phyloP scores from a whole-genome alignment of 306 rosid genomes.

The Glycine soja region DNA sequence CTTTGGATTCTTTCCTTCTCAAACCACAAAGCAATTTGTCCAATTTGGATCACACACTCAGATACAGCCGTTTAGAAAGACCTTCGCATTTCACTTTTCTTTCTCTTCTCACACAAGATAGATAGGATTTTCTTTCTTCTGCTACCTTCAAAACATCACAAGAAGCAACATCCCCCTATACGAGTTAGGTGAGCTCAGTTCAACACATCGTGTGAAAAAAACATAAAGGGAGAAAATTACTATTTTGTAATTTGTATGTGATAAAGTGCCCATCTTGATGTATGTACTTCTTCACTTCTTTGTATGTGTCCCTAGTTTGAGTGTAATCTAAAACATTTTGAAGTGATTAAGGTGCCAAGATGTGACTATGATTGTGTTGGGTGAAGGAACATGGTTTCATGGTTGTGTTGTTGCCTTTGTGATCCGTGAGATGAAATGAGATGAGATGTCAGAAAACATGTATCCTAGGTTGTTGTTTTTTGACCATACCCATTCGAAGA shows the following conservation, averaged over 20 bases:
- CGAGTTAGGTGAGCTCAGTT: constrained; percentile 59
- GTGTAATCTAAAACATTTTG: background rate
- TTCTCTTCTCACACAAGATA: constrained; percentile 41
- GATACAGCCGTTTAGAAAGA: background rate
- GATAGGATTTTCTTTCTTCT: background rate
- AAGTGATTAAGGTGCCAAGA: constrained; percentile 32
- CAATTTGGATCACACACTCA: constrained; percentile 15
- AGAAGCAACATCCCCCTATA: background rate
- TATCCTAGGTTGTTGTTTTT: constrained; percentile 55
- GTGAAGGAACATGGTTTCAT: too few relatives aligned
- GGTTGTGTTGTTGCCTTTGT: constrained; percentile 30
- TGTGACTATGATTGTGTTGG: constrained; percentile 48
- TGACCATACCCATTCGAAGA: constrained; percentile 74
- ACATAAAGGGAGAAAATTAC: background rate
- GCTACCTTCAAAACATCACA: background rate
- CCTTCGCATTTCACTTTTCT: constrained; percentile 53
- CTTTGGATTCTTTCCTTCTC: constrained; percentile 56
- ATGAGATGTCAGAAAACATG: constrained; percentile 56
- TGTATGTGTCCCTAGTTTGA: constrained; percentile 45
- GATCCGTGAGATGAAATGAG: constrained; percentile 44
- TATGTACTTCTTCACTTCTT: constrained; percentile 11
- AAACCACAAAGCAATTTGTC: constrained; percentile 37
- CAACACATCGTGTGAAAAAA: constrained; percentile 5
- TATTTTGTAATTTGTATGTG: background rate
- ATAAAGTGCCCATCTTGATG: background rate